Percentiles rank a stretch among this genome's conserved stretches.
phyloP scores from a whole-genome alignment of 768 basidiomycete genomes.

The Cubamyces lactineus region DNA sequence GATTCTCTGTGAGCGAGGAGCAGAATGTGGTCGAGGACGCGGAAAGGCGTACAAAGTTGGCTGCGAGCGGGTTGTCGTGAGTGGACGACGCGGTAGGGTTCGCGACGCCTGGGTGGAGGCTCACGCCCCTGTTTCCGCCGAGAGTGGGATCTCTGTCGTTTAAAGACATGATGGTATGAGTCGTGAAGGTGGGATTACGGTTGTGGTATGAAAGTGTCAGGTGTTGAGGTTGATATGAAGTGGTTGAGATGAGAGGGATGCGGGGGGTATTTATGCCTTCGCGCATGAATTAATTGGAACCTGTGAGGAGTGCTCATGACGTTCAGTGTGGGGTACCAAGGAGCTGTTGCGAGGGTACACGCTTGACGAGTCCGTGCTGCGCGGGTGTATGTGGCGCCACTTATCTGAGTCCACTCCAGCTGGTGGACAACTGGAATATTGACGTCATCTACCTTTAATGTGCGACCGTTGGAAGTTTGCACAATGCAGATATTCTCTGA shows the following conservation, averaged over 20 bases:
- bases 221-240: background rate
- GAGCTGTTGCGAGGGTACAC: no score
- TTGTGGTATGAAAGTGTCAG: background rate
- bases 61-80: conserved; percentile 40
- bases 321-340: background rate
- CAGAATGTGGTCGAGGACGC: no score
- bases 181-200: background rate
- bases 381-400: no score
- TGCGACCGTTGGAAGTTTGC: background rate
- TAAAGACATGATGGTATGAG: conserved; percentile 41
- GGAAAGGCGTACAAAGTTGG: conserved; percentile 47
- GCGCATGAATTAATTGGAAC: no score
- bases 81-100: conserved; percentile 47
- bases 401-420: background rate
- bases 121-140: conserved; percentile 37
- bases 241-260: background rate
- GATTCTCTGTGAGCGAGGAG: no score
- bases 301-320: conserved; percentile 1
- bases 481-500: no score
- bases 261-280: background rate
- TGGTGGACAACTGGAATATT: background rate
- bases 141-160: conserved; percentile 36
- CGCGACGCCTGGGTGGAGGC: conserved; percentile 47
- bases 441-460: conserved; percentile 1
- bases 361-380: no score